Conservation (phyloP, 2,329 filamentous ascomycete genomes). For the Trichophaea hybrida region DNA sequence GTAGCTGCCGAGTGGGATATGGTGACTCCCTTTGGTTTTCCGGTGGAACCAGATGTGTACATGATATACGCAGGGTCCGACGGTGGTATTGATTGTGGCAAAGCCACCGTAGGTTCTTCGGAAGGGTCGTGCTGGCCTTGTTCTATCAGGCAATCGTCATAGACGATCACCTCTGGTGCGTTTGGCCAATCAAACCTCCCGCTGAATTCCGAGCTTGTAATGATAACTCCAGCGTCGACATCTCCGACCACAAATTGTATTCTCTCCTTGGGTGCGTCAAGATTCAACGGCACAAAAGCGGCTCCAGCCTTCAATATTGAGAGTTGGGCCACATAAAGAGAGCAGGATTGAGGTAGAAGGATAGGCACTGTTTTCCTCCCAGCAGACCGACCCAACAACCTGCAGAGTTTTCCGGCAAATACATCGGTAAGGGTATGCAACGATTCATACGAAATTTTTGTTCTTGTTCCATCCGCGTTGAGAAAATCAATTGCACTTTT, state of each 20-base stretch:
- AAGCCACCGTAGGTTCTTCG: conserved; percentile 4
- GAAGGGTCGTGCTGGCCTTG: background rate
- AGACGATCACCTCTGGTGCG: conserved; percentile 31
- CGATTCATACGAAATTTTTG: conserved; percentile 45
- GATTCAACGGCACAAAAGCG: conserved; percentile 71
- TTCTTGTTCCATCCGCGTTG: conserved; percentile 35
- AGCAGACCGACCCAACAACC: background rate
- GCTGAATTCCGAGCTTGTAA: conserved; percentile 44
- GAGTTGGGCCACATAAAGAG: conserved; percentile 63
- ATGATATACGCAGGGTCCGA: conserved; percentile 64
- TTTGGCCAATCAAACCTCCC: conserved; percentile 31
- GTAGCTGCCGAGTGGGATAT: conserved; percentile 67
- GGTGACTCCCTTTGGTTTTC: conserved; percentile 72
- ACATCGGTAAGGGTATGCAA: conserved; percentile 43
- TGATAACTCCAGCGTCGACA: conserved; percentile 51
- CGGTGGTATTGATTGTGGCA: conserved; percentile 3
- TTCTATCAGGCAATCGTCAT: conserved; percentile 28
- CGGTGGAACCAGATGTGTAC: conserved; percentile 86
- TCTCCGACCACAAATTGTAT: conserved; percentile 70
- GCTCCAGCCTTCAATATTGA: conserved; percentile 68
- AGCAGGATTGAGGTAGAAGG: conserved; percentile 59
- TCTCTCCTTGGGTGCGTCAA: conserved; percentile 63
- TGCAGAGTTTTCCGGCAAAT: background rate
- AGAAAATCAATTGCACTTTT: conserved; percentile 50
- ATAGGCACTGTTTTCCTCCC: conserved; percentile 49